These are phyloP conservation scores for Yamadazyma membranifaciens DNA, from an alignment of 1,139 yeast genomes.

Conservation along the genomic window DNA sequence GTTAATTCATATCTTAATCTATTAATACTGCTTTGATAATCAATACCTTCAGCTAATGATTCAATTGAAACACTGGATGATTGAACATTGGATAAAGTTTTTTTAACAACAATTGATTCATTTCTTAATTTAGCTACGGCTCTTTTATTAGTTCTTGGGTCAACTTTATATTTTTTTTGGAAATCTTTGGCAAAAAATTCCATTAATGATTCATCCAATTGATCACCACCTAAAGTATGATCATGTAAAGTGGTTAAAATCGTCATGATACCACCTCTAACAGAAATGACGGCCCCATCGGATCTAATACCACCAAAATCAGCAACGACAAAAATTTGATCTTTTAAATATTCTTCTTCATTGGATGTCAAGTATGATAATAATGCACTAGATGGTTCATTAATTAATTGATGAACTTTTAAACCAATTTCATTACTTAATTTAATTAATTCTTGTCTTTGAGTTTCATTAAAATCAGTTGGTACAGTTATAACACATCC, in stretches of 20 bases:
- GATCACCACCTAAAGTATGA: constrained; percentile 81
- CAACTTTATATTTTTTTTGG: constrained; percentile 78
- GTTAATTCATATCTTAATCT: constrained; percentile 91
- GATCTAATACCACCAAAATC: constrained; percentile 97
- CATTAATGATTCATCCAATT: constrained; percentile 75
- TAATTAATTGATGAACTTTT: constrained; percentile 79
- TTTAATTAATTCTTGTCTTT: constrained; percentile 61
- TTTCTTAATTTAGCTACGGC: constrained; percentile 86
- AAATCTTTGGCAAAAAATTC: constrained; percentile 92
- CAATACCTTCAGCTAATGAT: constrained; percentile 90
- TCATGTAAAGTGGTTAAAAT: constrained; percentile 85
- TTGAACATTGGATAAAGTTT: constrained; percentile 88
- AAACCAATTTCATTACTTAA: constrained; percentile 74
- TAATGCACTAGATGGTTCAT: constrained; percentile 92
- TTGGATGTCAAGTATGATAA: constrained; percentile 66
- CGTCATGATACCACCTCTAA: constrained; percentile 92
- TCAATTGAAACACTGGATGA: constrained; percentile 92
- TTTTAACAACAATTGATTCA: constrained; percentile 83
- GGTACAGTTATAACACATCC: constrained; percentile 91
- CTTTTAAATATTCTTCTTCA: constrained; percentile 58
- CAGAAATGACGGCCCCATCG: constrained; percentile 91
- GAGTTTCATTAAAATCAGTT: constrained; percentile 76
- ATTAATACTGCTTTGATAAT: constrained; percentile 89
- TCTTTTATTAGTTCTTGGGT: constrained; percentile 80
- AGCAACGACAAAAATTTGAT: constrained; percentile 86